Conservation (phyloP, 345 rosid genomes). For the sweet orange (Citrus sinensis) region DVS_A1.0 CM039163.1:3733001-3733500, state of each 20-base stretch:
- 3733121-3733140: constrained; percentile 13
- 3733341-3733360: constrained; percentile 20
- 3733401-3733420: neutral
- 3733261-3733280: neutral
- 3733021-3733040: too few relatives aligned
- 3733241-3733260: constrained; percentile 16
- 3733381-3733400: constrained; percentile 1
- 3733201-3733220: neutral
- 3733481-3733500: constrained; percentile 4
- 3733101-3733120: constrained; percentile 3
- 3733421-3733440: neutral
- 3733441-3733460: constrained; percentile 9
- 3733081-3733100: too few relatives aligned
- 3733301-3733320: constrained; percentile 16
- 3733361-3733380: neutral
- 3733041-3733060: too few relatives aligned
- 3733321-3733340: constrained; percentile 19
- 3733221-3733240: neutral
- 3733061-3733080: too few relatives aligned
- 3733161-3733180: constrained; percentile 15
- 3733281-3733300: neutral
- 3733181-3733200: constrained; percentile 11
- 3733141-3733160: neutral
- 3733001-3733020: too few relatives aligned
- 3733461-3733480: constrained; percentile 5